Evolutionary conservation across 768 basidiomycete species (phyloP).

Genomic region (Suillus decipiens): DNA sequence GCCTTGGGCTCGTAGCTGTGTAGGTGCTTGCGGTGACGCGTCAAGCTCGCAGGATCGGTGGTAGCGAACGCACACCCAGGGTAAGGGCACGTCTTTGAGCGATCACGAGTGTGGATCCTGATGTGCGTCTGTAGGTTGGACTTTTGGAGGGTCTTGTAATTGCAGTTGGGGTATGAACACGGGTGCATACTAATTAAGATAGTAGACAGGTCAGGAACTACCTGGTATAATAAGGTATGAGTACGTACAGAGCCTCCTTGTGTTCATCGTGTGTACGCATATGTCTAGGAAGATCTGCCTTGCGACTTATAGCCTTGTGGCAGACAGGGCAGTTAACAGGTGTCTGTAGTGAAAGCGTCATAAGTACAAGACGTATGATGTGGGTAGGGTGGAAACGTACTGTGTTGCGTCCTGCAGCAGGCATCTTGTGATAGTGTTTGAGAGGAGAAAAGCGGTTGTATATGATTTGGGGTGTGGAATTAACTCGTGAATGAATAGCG

Average conservation of each 20-base stretch:
- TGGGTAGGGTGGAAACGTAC: not conserved
- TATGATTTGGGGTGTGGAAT: not conserved
- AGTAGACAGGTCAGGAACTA: not conserved
- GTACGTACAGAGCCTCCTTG: constrained; percentile 27
- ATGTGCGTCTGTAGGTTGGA: constrained; percentile 30
- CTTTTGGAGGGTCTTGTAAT: constrained; percentile 25
- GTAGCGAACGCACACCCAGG: constrained; percentile 19
- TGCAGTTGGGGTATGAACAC: constrained; percentile 25
- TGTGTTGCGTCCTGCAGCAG: not conserved
- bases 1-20: constrained; percentile 23
- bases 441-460: not conserved
- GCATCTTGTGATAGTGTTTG: not conserved
- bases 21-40: constrained; percentile 21
- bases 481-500: constrained; percentile 5
- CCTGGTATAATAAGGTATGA: constrained; percentile 2
- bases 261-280: constrained; percentile 24
- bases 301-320: constrained; percentile 20
- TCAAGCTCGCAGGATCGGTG: constrained; percentile 27
- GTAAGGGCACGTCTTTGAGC: constrained; percentile 20
- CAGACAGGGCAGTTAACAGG: constrained; percentile 19
- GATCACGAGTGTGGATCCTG: constrained; percentile 23
- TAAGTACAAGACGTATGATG: not conserved
- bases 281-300: constrained; percentile 31
- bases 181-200: constrained; percentile 23
- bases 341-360: constrained; percentile 10